Evolutionary conservation across 306 rosid species (phyloP).

Genomic region (Cucumis melo): DNA sequence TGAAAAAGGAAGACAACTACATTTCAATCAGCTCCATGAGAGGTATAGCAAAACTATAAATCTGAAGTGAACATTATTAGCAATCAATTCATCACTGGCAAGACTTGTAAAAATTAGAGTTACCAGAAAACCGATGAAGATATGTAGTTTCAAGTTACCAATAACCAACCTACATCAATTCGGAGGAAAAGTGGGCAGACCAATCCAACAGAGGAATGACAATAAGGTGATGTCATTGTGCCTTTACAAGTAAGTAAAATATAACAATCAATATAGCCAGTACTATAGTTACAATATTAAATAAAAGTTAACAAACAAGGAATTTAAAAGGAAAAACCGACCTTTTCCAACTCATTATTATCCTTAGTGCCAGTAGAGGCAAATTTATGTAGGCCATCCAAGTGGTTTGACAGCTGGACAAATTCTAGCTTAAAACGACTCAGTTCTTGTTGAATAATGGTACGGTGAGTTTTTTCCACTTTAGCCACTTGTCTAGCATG

Average conservation of each 20-base stretch:
- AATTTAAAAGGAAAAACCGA: conserved; percentile 25
- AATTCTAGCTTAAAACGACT: conserved; percentile 44
- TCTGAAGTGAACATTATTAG: background rate
- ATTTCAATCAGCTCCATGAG: background rate
- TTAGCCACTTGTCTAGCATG: conserved; percentile 35
- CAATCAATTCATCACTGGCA: background rate
- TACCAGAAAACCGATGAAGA: background rate
- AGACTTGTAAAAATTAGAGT: background rate
- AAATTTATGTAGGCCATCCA: conserved; percentile 39
- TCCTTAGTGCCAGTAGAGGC: conserved; percentile 27
- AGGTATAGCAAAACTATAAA: background rate
- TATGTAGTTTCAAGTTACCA: background rate
- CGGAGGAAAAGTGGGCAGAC: background rate
- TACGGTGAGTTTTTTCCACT: conserved; percentile 41
- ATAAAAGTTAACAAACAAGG: background rate
- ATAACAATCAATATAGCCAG: background rate
- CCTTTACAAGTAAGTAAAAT: background rate
- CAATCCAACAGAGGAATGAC: background rate
- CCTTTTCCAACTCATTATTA: conserved; percentile 37
- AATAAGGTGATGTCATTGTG: background rate
- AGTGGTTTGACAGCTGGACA: conserved; percentile 36
- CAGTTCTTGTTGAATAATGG: conserved; percentile 35
- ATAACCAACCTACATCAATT: background rate
- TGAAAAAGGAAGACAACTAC: background rate
- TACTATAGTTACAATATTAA: background rate